Conservation (phyloP, 345 rosid species). For the Eutrema heterophyllum region DNA sequence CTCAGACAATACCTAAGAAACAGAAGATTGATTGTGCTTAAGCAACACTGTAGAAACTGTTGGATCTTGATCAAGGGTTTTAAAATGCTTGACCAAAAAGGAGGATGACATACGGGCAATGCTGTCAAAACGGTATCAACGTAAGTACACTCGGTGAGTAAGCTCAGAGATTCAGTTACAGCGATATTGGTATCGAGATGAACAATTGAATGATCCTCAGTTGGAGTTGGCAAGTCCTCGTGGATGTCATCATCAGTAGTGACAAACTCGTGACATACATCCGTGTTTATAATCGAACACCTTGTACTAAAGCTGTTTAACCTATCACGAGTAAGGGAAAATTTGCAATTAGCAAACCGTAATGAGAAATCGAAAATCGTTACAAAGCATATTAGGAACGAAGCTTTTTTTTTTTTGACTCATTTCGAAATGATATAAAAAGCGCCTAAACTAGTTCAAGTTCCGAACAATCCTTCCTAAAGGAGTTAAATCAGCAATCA, state of each 20-base stretch:
- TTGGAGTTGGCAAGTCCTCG: constrained; percentile 37
- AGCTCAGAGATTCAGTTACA: constrained; percentile 54
- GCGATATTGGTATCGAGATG: constrained; percentile 62
- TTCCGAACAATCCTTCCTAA: too few species aligned
- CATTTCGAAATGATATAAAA: too few species aligned
- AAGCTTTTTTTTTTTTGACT: too few species aligned
- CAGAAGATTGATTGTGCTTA: background rate
- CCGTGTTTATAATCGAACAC: constrained; percentile 59
- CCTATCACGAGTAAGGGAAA: constrained; percentile 19
- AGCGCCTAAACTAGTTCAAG: too few species aligned
- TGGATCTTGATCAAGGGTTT: background rate
- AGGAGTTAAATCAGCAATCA: background rate
- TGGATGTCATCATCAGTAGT: constrained; percentile 42
- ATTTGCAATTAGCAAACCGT: background rate
- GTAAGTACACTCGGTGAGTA: constrained; percentile 54
- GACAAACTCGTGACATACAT: constrained; percentile 43
- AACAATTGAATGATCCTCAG: constrained; percentile 44
- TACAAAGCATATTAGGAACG: background rate
- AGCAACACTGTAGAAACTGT: background rate
- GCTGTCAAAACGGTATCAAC: constrained; percentile 67
- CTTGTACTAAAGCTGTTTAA: constrained; percentile 48
- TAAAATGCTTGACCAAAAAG: background rate
- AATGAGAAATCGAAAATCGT: background rate
- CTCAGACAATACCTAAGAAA: constrained; percentile 68
- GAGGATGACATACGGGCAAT: constrained; percentile 54